These are phyloP conservation scores for Calonectria ilicicola DNA, from an alignment of 2,329 filamentous ascomycete genomes.

Conservation along the genomic window DNA sequence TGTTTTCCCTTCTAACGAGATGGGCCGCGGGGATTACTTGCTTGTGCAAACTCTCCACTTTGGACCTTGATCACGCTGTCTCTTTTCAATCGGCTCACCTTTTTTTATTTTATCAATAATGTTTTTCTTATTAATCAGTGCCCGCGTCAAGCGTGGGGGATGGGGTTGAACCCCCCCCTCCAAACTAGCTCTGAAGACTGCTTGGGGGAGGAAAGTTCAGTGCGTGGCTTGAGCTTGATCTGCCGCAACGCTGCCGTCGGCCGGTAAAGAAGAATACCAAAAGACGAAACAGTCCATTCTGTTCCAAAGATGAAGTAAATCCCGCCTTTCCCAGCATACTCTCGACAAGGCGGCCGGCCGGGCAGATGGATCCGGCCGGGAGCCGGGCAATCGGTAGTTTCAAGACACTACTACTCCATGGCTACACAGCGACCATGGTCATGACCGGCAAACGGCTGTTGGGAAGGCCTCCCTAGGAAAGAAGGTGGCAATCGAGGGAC, in stretches of 20 bases:
- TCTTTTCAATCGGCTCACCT: neutral
- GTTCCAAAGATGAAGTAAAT: neutral
- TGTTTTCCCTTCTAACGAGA: neutral
- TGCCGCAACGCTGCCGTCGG: neutral
- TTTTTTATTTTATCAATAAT: too few species aligned
- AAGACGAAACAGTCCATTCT: neutral
- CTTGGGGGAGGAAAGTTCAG: neutral
- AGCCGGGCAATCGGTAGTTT: conserved; percentile 13
- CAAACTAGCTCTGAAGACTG: neutral
- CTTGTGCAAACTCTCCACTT: neutral
- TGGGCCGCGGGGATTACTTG: neutral
- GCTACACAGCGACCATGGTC: neutral
- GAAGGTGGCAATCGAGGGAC: neutral
- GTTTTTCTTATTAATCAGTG: neutral
- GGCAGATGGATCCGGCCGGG: conserved; percentile 32
- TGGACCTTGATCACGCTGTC: neutral
- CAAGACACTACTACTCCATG: neutral
- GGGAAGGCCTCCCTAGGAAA: neutral
- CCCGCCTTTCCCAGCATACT: neutral
- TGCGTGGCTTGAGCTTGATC: neutral
- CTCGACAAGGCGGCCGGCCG: conserved; percentile 27
- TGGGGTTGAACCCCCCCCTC: too few species aligned
- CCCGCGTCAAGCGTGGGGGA: conserved; percentile 10
- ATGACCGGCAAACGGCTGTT: neutral
- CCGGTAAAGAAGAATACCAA: neutral